These are phyloP conservation scores for Parsonsia alboflavescens DNA, from an alignment of 257 asterid genomes.

Conservation along the genomic window DNA sequence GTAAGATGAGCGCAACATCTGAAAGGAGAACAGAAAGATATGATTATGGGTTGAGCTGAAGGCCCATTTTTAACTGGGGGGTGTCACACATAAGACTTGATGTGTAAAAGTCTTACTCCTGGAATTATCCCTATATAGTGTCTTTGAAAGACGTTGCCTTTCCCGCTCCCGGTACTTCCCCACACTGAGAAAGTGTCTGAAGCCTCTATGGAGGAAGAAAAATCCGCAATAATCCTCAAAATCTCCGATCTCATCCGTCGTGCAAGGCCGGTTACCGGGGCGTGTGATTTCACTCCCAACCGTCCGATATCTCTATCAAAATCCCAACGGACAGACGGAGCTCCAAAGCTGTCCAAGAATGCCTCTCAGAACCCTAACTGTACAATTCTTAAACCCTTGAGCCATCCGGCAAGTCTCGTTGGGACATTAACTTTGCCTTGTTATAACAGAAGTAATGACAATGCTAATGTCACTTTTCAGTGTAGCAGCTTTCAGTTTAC, in stretches of 20 bases:
- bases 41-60: too few species aligned
- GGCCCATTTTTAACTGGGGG: too few species aligned
- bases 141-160: background rate
- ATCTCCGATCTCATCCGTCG: conserved; percentile 50
- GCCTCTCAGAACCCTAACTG: conserved; percentile 23
- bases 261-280: conserved; percentile 47
- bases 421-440: conserved; percentile 62
- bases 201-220: conserved; percentile 39
- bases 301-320: conserved; percentile 17
- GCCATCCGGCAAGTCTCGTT: conserved; percentile 32
- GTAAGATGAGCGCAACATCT: too few species aligned
- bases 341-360: conserved; percentile 17
- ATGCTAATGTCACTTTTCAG: conserved; percentile 6
- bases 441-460: background rate
- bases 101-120: too few species aligned
- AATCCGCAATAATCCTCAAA: conserved; percentile 23
- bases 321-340: conserved; percentile 6
- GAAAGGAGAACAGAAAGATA: too few species aligned
- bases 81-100: too few species aligned
- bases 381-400: conserved; percentile 52
- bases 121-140: too few species aligned
- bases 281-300: conserved; percentile 34
- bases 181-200: background rate
- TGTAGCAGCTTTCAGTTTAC: conserved; percentile 63
- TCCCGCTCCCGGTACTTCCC: conserved; percentile 10